A percentile compares a stretch with the other conserved stretches of the same genome.
phyloP scores from a whole-genome alignment of 441 rosid genomes.

The Jatropha multifida region DNA sequence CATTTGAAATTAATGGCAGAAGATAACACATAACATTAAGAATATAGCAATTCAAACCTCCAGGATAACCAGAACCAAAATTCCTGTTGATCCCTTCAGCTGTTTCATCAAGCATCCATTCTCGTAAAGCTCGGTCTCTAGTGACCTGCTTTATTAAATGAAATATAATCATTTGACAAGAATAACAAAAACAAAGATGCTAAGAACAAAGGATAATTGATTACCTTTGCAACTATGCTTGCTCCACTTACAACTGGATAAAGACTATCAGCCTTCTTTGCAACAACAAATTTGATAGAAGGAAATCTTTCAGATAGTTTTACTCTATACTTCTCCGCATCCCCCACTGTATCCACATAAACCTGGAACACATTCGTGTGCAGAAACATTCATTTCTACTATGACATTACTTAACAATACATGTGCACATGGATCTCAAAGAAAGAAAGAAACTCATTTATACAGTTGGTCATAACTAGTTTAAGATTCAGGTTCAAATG shows the following conservation, averaged over 20 bases:
- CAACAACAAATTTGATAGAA: constrained; percentile 77
- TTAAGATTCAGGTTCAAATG: background rate
- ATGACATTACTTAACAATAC: background rate
- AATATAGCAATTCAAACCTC: constrained; percentile 48
- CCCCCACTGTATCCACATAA: constrained; percentile 92
- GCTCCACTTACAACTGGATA: constrained; percentile 97
- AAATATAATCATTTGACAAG: constrained; percentile 12
- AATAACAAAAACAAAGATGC: background rate
- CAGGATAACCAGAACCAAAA: constrained; percentile 97
- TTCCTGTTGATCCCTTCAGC: constrained; percentile 61
- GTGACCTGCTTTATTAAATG: constrained; percentile 59
- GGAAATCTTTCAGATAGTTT: constrained; percentile 80
- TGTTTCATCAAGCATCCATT: constrained; percentile 81
- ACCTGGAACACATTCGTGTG: constrained; percentile 46
- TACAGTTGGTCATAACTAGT: background rate
- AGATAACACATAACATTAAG: background rate
- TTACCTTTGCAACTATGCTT: constrained; percentile 93
- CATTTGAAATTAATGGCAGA: background rate
- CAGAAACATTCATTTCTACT: constrained; percentile 1
- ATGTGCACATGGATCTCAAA: background rate
- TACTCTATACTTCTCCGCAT: constrained; percentile 75
- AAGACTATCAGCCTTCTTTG: constrained; percentile 97
- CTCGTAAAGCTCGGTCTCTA: constrained; percentile 83
- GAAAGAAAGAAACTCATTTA: background rate
- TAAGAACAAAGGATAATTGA: constrained; percentile 1